These are phyloP conservation scores for Albizia julibrissin DNA, from an alignment of 306 rosid species.

Conservation along the genomic window DNA sequence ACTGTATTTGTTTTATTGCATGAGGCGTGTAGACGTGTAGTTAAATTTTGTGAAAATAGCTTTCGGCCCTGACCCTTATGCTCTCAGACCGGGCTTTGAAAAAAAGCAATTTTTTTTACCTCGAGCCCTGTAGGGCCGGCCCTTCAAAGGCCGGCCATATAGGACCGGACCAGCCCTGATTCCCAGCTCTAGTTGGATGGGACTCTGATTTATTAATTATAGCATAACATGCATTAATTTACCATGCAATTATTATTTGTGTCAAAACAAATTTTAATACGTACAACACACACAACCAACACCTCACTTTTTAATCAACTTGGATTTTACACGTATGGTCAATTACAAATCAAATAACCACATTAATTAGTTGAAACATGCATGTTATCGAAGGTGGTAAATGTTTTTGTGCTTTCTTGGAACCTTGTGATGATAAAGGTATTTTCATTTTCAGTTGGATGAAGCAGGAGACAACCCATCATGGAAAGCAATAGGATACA, in stretches of 20 bases:
- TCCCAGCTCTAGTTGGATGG: background rate
- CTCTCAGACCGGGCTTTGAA: too few relatives aligned
- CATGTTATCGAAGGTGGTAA: background rate
- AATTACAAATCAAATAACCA: background rate
- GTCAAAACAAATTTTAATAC: background rate
- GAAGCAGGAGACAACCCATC: conserved; percentile 55
- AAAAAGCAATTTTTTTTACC: too few relatives aligned
- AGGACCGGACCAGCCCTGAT: too few relatives aligned
- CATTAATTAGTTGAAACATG: too few relatives aligned
- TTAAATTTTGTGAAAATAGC: too few relatives aligned
- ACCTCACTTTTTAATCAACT: background rate
- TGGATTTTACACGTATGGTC: background rate
- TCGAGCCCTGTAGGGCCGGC: too few relatives aligned
- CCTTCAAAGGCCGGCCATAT: too few relatives aligned
- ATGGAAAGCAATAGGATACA: conserved; percentile 79
- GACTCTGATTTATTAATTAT: too few relatives aligned
- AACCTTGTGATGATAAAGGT: background rate
- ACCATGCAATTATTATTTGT: background rate
- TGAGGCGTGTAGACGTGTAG: too few relatives aligned
- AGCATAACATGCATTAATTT: background rate
- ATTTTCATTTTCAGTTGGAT: conserved; percentile 51
- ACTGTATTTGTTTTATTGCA: too few relatives aligned
- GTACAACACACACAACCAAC: background rate
- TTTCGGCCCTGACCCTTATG: too few relatives aligned
- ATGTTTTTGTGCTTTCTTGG: background rate